Evolutionary conservation across 1,284 basidiomycete species (phyloP), one percentile per base, ranked within the genome.

Genomic region (Leccinum pachyderme): DNA sequence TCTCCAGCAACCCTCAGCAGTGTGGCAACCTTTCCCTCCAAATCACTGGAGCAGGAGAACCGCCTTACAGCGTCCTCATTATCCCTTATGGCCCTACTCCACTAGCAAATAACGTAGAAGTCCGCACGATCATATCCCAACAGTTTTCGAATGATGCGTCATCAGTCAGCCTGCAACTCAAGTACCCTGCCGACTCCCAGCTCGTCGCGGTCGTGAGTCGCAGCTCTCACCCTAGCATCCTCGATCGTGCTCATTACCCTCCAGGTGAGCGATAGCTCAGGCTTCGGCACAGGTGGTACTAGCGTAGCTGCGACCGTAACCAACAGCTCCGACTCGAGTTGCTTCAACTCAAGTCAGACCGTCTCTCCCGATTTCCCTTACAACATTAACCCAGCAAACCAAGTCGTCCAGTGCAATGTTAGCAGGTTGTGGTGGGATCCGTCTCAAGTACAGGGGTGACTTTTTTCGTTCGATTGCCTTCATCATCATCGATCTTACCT

Each of bases 261-360:
- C 27, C 45, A 91, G 88, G 80, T 91, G 59, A 88, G 86, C 67
- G 89, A 92, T 63, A 73, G 73, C 45, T 76, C 75, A 3, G 83
- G 81, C 2, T 89, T 91, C 63, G 89, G 84, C 9, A 76, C 82
- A 0, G 89, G 90, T 7, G 89, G 90, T 5, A 89, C 89, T 1
- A 89, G 84, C 55, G 80, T 80, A 3, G 79, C 82, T 2, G 82
- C 81, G 3, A 77, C 73, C 54, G 86, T 90, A 31, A 63, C 66
- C 13, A 49, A 62, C n/a, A 84, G 81, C 2, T 71, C 70, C 44
- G 81, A 86, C 63, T 60, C 75, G n/a, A 79, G 77, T 52, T 92
- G 89, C 68, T 87, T 82, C 62, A 73, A 86, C 58, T 44, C 81
- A 7, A 75, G 72, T 5, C 59, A 67, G 24, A 74, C 64, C 35